These are phyloP conservation scores for Pythium aphanidermatum DNA, from an alignment of 352 stramenopile genomes.

Conservation along the genomic window DNA sequence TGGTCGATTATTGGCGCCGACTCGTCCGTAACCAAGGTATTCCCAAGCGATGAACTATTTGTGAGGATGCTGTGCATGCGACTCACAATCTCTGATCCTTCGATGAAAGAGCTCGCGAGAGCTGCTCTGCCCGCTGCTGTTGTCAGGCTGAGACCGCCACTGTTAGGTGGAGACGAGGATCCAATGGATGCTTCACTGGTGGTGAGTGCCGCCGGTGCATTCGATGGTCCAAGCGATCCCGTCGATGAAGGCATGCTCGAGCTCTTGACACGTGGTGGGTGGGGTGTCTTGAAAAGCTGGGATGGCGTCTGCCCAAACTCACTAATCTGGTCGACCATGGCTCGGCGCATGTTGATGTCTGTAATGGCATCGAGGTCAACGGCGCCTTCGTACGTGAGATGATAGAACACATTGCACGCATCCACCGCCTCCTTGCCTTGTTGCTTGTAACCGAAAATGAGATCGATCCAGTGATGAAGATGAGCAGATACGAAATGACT, in stretches of 20 bases:
- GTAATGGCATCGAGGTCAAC: constrained; percentile 91
- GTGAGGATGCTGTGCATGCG: constrained; percentile 69
- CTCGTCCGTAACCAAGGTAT: constrained; percentile 12
- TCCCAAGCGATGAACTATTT: constrained; percentile 22
- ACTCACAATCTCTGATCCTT: constrained; percentile 55
- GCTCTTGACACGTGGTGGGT: constrained; percentile 36
- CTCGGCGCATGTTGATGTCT: constrained; percentile 53
- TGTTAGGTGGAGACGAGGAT: not conserved
- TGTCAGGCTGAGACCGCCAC: constrained; percentile 3
- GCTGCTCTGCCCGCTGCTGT: constrained; percentile 19
- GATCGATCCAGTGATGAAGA: constrained; percentile 97
- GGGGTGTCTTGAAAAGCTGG: constrained; percentile 87
- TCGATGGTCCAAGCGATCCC: not conserved
- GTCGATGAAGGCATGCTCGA: not conserved
- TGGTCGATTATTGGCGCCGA: constrained; percentile 39
- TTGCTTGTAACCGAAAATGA: constrained; percentile 98
- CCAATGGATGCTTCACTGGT: not conserved
- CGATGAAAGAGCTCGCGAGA: constrained; percentile 57
- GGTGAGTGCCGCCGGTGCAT: not conserved
- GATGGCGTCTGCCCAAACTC: constrained; percentile 98
- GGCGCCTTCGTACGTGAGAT: constrained; percentile 96
- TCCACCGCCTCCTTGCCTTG: constrained; percentile 90
- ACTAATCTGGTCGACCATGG: constrained; percentile 95
- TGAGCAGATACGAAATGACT: constrained; percentile 93
- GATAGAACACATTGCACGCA: constrained; percentile 97